Evolutionary conservation across 2,329 filamentous ascomycete genomes (phyloP), one percentile per base, ranked within the genome.

Genomic region (Claviceps sp.): DNA sequence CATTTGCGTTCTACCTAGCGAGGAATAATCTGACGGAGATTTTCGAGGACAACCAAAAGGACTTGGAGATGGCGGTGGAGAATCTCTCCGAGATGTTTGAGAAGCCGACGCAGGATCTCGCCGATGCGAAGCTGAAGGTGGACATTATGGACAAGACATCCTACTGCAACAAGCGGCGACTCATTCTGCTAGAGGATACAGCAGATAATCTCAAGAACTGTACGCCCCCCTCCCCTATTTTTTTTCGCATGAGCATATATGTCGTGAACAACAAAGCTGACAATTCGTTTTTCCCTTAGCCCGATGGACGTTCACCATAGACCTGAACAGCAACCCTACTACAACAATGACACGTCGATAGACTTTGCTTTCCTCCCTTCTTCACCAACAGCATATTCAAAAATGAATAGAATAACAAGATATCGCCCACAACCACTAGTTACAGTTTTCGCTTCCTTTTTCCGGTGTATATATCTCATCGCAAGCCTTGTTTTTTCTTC

Each of bases 51-150:
- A 98, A 98, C 66, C 93, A 98, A 63, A 95, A 95, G 68, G 93
- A 98, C 65, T 72, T 98, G 24, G 93, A 98, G 68, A 86, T 98
- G 82, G 91, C 93, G 0, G 93, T 97, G 1, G 93, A 98, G 71
- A 90, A 87, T 53, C 72, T 98, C 57, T 95, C 89, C n/a, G 90
- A 95, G 68, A 95, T 98, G 89, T 98, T 98, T 59, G 93, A 98
- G 76, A 96, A 95, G 72, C 89, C 90, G 0, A 88, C 91, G n/a
- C 72, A 82, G 42, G 89, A 96, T 61, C 74, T 98, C 18, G 80
- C 88, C 4, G 81, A 85, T 46, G 66, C 89, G n/a, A 95, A 95
- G 68, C 75, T 96, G 54, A 97, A 96, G 72, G 89, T 95, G 6
- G 91, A 96, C 58, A 98, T 98, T 63, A 87, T 98, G 82, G 91